Evolutionary conservation across 805 yeast genomes (phyloP).

Genomic region (Wickerhamiella qilinensis): DNA sequence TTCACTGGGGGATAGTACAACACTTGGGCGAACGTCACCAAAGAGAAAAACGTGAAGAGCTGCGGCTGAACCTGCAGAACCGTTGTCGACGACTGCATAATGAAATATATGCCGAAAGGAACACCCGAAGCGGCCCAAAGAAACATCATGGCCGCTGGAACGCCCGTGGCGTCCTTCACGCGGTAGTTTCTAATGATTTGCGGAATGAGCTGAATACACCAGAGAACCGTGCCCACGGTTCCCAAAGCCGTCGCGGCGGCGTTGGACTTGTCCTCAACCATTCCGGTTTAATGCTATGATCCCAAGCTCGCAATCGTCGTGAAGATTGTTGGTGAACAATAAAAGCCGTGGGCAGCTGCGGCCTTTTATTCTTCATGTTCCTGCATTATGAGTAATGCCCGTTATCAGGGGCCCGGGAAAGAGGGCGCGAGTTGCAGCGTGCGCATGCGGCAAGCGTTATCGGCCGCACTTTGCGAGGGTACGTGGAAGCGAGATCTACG

Average conservation of each 20-base stretch:
- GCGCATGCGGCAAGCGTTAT: too few species aligned
- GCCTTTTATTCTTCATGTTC: too few species aligned
- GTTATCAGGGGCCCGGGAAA: too few species aligned
- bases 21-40: constrained; percentile 51
- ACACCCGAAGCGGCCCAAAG: constrained; percentile 69
- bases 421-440: too few species aligned
- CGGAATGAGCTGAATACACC: constrained; percentile 87
- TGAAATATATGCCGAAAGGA: constrained; percentile 76
- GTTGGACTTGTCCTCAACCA: not conserved
- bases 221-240: constrained; percentile 75
- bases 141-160: constrained; percentile 79
- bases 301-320: too few species aligned
- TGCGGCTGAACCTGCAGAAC: constrained; percentile 83
- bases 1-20: constrained; percentile 58
- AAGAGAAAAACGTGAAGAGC: constrained; percentile 54
- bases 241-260: constrained; percentile 34
- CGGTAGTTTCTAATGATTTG: constrained; percentile 63
- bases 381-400: too few species aligned
- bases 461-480: too few species aligned
- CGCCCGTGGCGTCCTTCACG: constrained; percentile 66
- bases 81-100: constrained; percentile 50
- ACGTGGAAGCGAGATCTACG: too few species aligned
- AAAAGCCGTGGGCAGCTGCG: too few species aligned
- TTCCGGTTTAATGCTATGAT: not conserved
- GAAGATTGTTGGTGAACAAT: too few species aligned